A percentile compares a stretch with the other conserved stretches of the same genome.
Conservation (phyloP, 2,329 filamentous ascomycete genomes). For the Cercospora sesami region DNA sequence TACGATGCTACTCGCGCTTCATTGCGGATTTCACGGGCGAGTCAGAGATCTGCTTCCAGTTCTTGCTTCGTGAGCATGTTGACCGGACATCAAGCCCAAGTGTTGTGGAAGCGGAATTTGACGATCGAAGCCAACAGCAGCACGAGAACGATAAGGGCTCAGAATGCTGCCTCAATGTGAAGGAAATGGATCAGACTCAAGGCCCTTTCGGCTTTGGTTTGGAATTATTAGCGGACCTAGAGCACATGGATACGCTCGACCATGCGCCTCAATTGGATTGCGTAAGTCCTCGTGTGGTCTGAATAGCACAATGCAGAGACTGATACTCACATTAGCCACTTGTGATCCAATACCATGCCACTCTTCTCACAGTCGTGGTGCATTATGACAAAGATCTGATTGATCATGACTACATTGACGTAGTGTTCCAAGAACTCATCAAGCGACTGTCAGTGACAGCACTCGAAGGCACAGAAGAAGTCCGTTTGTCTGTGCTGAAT, state of each 20-base stretch:
- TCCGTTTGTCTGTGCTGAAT: conserved; percentile 17
- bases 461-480: not conserved
- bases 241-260: conserved; percentile 11
- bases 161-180: conserved; percentile 6
- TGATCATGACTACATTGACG: conserved; percentile 13
- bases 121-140: not conserved
- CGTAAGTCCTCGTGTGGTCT: conserved; percentile 3
- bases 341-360: conserved; percentile 21
- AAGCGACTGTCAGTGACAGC: conserved; percentile 7
- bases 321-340: conserved; percentile 17
- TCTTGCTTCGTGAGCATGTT: conserved; percentile 9
- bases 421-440: conserved; percentile 11
- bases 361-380: conserved; percentile 11
- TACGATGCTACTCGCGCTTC: conserved; percentile 19
- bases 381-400: conserved; percentile 13
- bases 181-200: not conserved
- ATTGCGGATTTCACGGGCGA: conserved; percentile 21
- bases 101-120: conserved; percentile 16
- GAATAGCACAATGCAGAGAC: not conserved
- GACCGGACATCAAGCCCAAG: not conserved
- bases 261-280: conserved; percentile 4
- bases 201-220: conserved; percentile 16
- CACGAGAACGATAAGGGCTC: not conserved
- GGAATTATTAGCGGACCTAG: conserved; percentile 19
- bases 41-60: conserved; percentile 19